Conservation (phyloP, 1,139 yeast species). For the Kodamaea sp. region DNA sequence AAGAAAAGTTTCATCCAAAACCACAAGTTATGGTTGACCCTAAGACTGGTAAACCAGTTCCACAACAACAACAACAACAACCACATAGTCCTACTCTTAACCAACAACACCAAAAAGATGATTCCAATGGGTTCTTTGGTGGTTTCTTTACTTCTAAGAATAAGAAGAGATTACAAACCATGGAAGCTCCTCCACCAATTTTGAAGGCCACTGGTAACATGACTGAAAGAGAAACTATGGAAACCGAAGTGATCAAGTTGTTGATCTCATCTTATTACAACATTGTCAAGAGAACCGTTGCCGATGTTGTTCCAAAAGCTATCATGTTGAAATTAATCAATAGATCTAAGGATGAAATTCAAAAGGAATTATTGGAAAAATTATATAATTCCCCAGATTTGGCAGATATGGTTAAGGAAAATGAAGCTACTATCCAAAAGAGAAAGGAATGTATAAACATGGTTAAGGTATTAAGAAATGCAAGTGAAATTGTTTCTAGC, state of each 20-base stretch:
- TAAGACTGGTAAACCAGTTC: conserved; percentile 80
- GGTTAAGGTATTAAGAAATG: conserved; percentile 88
- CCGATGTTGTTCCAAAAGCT: conserved; percentile 93
- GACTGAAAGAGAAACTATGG: conserved; percentile 94
- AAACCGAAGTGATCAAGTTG: conserved; percentile 93
- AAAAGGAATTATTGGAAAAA: conserved; percentile 83
- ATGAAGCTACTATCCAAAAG: conserved; percentile 88
- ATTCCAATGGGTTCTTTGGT: conserved; percentile 78
- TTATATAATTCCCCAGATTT: conserved; percentile 75
- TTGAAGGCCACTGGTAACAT: conserved; percentile 92
- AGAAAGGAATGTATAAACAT: conserved; percentile 92
- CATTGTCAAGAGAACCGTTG: conserved; percentile 90
- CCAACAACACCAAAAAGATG: conserved; percentile 32
- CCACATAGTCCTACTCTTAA: conserved; percentile 16
- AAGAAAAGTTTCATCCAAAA: conserved; percentile 82
- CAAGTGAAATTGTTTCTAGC: conserved; percentile 86
- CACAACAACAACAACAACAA: conserved; percentile 32
- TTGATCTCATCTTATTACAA: conserved; percentile 85
- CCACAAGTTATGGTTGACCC: conserved; percentile 85
- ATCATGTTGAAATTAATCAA: conserved; percentile 88
- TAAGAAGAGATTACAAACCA: conserved; percentile 88
- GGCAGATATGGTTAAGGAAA: conserved; percentile 80
- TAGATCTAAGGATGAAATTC: conserved; percentile 81
- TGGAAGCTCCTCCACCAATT: conserved; percentile 97
- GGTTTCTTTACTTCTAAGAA: conserved; percentile 91